Evolutionary conservation across 1,284 basidiomycete species (phyloP).

Genomic region (Mycena citricolor): DNA sequence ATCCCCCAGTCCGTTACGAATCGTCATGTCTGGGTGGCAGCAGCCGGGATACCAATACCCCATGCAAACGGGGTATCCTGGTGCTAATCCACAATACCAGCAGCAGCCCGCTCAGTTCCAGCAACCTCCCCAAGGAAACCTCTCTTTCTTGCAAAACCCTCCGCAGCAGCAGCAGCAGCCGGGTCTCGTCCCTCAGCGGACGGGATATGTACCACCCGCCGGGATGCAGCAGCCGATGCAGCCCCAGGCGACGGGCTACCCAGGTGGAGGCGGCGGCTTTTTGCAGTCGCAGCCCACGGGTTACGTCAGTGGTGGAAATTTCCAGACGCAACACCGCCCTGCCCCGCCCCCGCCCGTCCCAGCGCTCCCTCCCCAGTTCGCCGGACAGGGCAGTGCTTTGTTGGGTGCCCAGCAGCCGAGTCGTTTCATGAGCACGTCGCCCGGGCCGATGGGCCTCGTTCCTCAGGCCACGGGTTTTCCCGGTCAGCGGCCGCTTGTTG

Average conservation of each 20-base stretch:
- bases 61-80: slow-evolving; percentile 51
- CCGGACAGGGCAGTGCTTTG: slow-evolving; percentile 43
- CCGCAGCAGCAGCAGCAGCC: slow-evolving; percentile 40
- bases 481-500: slow-evolving; percentile 56
- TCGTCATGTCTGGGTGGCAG: slow-evolving; percentile 60
- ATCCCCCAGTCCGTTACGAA: too few species aligned
- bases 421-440: slow-evolving; percentile 51
- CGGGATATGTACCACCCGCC: slow-evolving; percentile 20
- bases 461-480: slow-evolving; percentile 62
- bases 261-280: slow-evolving; percentile 36
- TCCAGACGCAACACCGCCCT: slow-evolving; percentile 50
- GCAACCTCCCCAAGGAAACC: slow-evolving; percentile 40
- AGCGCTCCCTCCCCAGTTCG: slow-evolving; percentile 57
- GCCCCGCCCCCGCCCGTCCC: slow-evolving; percentile 63
- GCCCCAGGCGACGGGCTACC: slow-evolving; percentile 52
- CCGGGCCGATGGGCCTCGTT: slow-evolving; percentile 43
- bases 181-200: slow-evolving; percentile 18
- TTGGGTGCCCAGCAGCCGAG: slow-evolving; percentile 40
- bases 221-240: slow-evolving; percentile 35
- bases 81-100: slow-evolving; percentile 40
- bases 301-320: slow-evolving; percentile 41
- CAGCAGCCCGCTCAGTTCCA: slow-evolving; percentile 49
- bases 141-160: slow-evolving; percentile 36
- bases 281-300: slow-evolving; percentile 54
- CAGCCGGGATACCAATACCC: slow-evolving; percentile 57